Base-by-base conservation (phyloP, 305 asterid species). In the Fraxinus dipetala region DNA sequence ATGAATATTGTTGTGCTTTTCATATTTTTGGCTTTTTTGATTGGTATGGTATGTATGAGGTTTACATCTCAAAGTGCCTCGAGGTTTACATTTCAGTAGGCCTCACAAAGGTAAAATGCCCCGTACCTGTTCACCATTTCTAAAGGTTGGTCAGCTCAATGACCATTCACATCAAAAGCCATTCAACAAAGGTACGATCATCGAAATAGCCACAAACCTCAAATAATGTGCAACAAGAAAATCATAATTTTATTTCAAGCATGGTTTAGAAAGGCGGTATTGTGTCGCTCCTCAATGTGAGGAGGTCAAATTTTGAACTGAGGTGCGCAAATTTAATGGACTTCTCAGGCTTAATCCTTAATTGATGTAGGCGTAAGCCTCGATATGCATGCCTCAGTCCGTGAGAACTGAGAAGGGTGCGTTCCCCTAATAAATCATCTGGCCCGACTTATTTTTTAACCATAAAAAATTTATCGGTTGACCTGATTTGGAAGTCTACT, bases 161-260 rank as follows among this genome's bases (percentile, higher is more conserved):
- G 90, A 87, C 91, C 92, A 89, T 80, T 85, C 91, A 91, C 85
- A 83, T 59, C 38, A 31, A 81, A 86, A 86, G 89, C 85, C 76
- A 77, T 81, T 70, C 75, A 75, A 86, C 89, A 81, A 85, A 85
- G 85, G 91, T 81, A 79, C 81, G 84, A 89, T 80, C 83, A 89
- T 89, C 89, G 85, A 91, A 91, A 88, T 90, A 83, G 85, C 87
- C 91, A 87, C 92, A 91, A 77, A 70, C 70, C 76, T 63, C 78
- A 32, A 70, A 80, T 26, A 54, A 48, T 24, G 18, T 51, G 51
- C 18, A 14, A 28, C 45, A 61, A 77, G 56, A 75, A 51, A 70
- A 51, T 65, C 43, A 40, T 26, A 3, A 48, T 48, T 6, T 61
- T 48, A 36, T 32, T 26, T 67, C 13, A 28, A 67, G 14, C 70